These are phyloP conservation scores for Favolaschia claudopus DNA, from an alignment of 768 basidiomycete genomes.

Conservation along the genomic window DNA sequence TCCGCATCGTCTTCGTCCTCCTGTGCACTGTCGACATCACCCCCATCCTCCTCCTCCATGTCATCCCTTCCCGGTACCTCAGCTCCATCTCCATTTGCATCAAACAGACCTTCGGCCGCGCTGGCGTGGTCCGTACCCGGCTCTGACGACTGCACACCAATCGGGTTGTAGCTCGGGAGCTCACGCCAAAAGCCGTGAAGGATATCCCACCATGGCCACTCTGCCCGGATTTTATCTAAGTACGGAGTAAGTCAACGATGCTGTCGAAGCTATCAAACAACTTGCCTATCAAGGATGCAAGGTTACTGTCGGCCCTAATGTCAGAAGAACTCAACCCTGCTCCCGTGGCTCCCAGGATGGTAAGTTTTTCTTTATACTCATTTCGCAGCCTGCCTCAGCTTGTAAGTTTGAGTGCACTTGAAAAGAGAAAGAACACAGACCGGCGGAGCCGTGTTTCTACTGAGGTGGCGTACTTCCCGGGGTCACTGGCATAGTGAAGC, in stretches of 20 bases:
- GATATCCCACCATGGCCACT: conserved; percentile 5
- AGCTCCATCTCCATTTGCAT: too few species aligned
- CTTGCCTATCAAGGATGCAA: neutral
- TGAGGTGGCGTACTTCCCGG: neutral
- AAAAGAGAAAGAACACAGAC: neutral
- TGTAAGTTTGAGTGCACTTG: neutral
- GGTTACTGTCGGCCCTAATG: neutral
- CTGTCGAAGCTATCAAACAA: neutral
- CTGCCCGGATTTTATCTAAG: neutral
- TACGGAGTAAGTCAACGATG: neutral
- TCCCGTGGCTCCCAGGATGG: conserved; percentile 3
- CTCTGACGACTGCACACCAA: conserved; percentile 13
- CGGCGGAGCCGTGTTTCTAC: conserved; percentile 2
- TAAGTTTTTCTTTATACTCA: neutral
- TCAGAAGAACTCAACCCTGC: neutral
- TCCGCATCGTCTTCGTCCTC: too few species aligned
- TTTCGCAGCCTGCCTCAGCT: conserved; percentile 5
- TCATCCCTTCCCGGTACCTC: too few species aligned
- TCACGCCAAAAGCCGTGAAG: conserved; percentile 11
- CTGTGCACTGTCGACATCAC: too few species aligned
- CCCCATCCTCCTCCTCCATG: too few species aligned
- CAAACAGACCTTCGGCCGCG: neutral
- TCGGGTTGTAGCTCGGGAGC: conserved; percentile 11
- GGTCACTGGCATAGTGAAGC: neutral
- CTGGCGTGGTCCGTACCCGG: conserved; percentile 9